Conservation (phyloP, 768 basidiomycete genomes). For the Leccinum olivaceopallidum region DNA sequence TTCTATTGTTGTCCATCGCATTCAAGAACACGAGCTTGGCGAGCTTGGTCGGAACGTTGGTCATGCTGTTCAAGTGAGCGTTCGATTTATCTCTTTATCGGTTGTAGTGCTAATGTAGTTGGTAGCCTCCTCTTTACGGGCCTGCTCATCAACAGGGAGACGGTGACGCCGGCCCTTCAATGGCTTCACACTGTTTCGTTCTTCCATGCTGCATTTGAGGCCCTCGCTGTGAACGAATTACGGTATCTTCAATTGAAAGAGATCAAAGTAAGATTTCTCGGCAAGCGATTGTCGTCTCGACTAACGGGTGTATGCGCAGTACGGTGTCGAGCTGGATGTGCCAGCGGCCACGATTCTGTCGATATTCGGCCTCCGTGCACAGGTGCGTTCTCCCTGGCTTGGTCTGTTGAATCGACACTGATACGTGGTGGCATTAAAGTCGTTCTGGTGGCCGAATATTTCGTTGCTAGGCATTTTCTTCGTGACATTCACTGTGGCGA, state of each 20-base stretch:
- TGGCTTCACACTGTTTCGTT: constrained; percentile 94
- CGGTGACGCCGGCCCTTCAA: constrained; percentile 65
- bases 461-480: constrained; percentile 86
- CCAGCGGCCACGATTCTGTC: constrained; percentile 96
- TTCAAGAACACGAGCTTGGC: constrained; percentile 87
- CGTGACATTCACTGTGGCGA: constrained; percentile 69
- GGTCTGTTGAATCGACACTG: constrained; percentile 5
- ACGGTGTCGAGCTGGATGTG: constrained; percentile 95
- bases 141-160: constrained; percentile 90
- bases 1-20: constrained; percentile 86
- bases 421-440: constrained; percentile 38
- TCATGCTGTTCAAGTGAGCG: constrained; percentile 98
- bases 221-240: constrained; percentile 95
- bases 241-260: constrained; percentile 93
- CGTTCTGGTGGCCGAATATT: constrained; percentile 99
- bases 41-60: constrained; percentile 88
- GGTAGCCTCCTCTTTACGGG: constrained; percentile 92
- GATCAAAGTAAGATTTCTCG: constrained; percentile 60
- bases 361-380: constrained; percentile 88
- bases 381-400: constrained; percentile 46
- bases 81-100: constrained; percentile 4
- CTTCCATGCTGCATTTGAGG: constrained; percentile 99
- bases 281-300: not conserved
- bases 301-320: constrained; percentile 48
- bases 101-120: constrained; percentile 6